Evolutionary conservation across 129 eudicot genomes (phyloP).

Genomic region (Arctium minus): DNA sequence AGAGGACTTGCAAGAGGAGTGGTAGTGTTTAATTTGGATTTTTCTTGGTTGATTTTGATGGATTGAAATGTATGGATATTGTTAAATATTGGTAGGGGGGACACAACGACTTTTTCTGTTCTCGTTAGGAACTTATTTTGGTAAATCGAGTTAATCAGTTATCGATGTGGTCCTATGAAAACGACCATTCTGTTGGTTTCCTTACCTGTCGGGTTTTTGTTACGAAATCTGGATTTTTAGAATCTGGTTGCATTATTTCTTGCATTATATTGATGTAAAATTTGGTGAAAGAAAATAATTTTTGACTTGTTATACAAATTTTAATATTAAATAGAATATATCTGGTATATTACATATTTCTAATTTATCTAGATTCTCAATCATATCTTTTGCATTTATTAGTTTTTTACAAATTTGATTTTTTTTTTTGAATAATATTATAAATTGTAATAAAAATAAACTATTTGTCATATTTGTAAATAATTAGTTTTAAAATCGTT

Average conservation of each 20-base stretch:
- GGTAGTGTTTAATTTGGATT: slow-evolving; percentile 13
- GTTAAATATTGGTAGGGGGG: background rate
- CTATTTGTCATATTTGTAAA: too few relatives aligned
- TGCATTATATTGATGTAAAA: background rate
- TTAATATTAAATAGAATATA: too few relatives aligned
- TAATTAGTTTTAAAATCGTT: too few relatives aligned
- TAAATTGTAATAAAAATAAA: too few relatives aligned
- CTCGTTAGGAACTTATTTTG: background rate
- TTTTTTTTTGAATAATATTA: too few relatives aligned
- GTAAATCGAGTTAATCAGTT: background rate
- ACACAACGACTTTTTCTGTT: background rate
- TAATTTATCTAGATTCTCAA: too few relatives aligned
- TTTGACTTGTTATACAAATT: background rate
- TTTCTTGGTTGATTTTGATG: slow-evolving; percentile 10
- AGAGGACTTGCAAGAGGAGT: background rate
- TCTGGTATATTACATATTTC: too few relatives aligned
- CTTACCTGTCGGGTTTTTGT: background rate
- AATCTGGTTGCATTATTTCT: background rate
- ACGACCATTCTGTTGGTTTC: background rate
- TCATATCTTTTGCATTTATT: too few relatives aligned
- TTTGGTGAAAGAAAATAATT: background rate
- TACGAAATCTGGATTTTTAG: background rate
- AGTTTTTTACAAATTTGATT: too few relatives aligned
- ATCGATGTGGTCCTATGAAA: background rate
- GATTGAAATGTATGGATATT: slow-evolving; percentile 9